A percentile compares a stretch with the other conserved stretches of the same genome.
These are phyloP conservation scores for Rubia occidens DNA, from an alignment of 305 asterid genomes.

Conservation along the genomic window DNA sequence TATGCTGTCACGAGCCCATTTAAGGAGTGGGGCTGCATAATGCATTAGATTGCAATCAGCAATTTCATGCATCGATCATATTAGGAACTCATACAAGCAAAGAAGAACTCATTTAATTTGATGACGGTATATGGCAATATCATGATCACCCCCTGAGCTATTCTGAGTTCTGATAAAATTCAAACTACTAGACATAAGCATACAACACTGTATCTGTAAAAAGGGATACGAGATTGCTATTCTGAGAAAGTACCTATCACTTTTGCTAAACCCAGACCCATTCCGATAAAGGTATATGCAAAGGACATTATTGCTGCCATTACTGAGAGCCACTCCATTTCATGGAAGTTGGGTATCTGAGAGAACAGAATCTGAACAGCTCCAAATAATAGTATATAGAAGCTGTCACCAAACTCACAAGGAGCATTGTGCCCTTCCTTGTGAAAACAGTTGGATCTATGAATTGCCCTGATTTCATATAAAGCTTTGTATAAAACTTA, in stretches of 20 bases:
- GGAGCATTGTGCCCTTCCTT: constrained; percentile 20
- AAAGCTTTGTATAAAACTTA: not conserved
- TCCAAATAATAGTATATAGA: constrained; percentile 30
- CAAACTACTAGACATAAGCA: not conserved
- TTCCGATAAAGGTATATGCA: constrained; percentile 30
- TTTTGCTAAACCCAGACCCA: constrained; percentile 32
- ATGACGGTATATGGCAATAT: too few species aligned
- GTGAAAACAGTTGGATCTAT: constrained; percentile 31
- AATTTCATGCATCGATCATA: too few species aligned
- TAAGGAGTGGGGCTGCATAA: too few species aligned
- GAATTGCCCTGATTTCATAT: constrained; percentile 22
- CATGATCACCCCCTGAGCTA: not conserved
- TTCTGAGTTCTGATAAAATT: not conserved
- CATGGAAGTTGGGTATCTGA: constrained; percentile 34
- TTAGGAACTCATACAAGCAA: too few species aligned
- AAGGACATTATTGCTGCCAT: constrained; percentile 36
- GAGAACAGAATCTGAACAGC: constrained; percentile 27
- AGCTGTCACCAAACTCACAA: constrained; percentile 22
- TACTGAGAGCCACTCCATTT: constrained; percentile 34
- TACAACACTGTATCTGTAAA: not conserved
- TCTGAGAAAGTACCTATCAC: constrained; percentile 22
- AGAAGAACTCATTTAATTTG: too few species aligned
- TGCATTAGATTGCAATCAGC: too few species aligned
- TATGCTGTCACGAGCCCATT: too few species aligned
- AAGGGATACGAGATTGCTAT: not conserved